Percentiles rank a stretch among this genome's conserved stretches.
Conservation (phyloP, 164 flowering plant genomes). For the Tetracentron sinense region DNA sequence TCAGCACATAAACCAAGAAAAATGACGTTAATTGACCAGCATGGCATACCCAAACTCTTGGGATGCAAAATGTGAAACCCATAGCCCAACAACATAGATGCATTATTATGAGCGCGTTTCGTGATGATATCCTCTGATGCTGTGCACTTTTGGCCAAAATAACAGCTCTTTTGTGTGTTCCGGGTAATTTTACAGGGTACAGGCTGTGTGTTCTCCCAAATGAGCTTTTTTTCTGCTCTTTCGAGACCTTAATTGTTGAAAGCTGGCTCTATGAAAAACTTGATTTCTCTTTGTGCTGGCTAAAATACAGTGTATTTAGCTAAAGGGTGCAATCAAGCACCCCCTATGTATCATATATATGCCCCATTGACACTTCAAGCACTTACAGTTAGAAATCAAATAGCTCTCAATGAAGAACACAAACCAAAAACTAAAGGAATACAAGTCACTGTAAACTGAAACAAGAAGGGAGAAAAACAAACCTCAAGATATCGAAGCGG, state of each 20-base stretch:
- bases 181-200: background rate
- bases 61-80: too few species aligned
- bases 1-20: background rate
- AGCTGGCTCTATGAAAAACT: too few species aligned
- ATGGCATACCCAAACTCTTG: too few species aligned
- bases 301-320: background rate
- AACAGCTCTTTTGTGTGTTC: too few species aligned
- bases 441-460: background rate
- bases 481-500: slow-evolving; percentile 93
- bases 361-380: background rate
- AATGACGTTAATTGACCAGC: background rate
- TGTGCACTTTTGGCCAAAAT: too few species aligned
- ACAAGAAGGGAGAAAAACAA: background rate
- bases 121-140: too few species aligned
- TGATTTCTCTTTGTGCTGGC: background rate
- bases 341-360: background rate
- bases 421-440: background rate
- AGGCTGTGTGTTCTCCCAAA: background rate
- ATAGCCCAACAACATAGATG: too few species aligned
- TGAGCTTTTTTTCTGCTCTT: too few species aligned
- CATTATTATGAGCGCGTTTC: too few species aligned
- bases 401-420: background rate
- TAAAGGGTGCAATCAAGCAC: background rate
- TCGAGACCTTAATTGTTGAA: too few species aligned
- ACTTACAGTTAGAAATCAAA: background rate